Evolutionary conservation across 148 eudicot genomes (phyloP), one percentile per base, ranked within the genome.

Genomic region (Mesembryanthemum crystallinum): DNA sequence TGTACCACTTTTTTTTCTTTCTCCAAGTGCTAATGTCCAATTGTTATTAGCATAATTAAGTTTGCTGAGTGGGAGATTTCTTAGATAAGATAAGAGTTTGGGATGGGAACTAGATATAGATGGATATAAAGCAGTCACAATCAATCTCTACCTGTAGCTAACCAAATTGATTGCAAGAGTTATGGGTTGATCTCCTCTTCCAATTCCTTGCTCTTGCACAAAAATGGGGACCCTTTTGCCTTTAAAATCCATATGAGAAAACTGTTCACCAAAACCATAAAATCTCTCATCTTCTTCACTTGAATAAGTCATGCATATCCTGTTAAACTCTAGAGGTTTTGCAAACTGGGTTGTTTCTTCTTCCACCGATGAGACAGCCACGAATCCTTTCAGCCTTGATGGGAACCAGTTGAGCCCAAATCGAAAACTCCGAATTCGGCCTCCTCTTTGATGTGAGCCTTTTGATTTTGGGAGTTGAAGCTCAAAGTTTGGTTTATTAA

Each of bases 151-250:
- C 99, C 99, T 96, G 81, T 91, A 92, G 85, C 99, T 92, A 73
- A 96, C 88, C 81, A 96, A 74, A 82, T 96, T 96, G 64, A 92
- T 91, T 67, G 97, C 98, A 77, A 91, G 85, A 54, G 94, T 87
- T 67, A 96, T 91, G n/a, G 99, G 99, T 79, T 96, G 99, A 85
- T 96, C 98, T 21, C 99, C 99, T 86, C 99, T 91, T 69, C 99
- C 99, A 83, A 96, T 92, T 20, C 99, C 97, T 82, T 96, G 99
- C 64, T 96, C 99, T 87, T 96, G 99, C 58, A 96, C 99, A 62
- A 96, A 83, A 59, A 96, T 96, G 0, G 99, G 99, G 8, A 96
- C 94, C 84, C 92, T 91, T 81, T 87, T 96, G 23, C 99, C 98
- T 61, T 96, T 96, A 65, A 96, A 91, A 78, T 96, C 83, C 98